Conservation (phyloP, 1,139 yeast genomes). For the Sugiyamaella pinicola region DNA sequence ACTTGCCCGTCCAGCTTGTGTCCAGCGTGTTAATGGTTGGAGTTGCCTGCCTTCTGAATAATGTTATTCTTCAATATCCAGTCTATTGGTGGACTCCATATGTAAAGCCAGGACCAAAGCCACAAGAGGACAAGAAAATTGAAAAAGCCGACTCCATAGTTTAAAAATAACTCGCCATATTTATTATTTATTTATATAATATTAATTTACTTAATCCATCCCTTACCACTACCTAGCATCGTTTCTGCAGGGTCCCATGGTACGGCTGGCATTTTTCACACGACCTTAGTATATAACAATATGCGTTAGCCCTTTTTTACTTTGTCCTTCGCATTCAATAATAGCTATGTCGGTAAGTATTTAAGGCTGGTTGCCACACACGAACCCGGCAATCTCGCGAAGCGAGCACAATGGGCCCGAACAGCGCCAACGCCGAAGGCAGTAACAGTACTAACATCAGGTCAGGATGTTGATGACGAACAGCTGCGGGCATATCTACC, state of each 20-base stretch:
- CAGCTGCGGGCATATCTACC: conserved; percentile 20
- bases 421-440: background rate
- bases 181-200: background rate
- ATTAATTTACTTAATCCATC: background rate
- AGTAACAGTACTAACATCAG: background rate
- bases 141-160: conserved; percentile 3
- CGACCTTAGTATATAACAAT: too few relatives aligned
- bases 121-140: background rate
- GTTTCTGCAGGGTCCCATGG: background rate
- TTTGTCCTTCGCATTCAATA: background rate
- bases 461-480: conserved; percentile 12
- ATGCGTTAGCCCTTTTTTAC: too few relatives aligned
- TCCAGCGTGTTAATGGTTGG: conserved; percentile 53
- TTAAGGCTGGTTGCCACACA: background rate
- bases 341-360: conserved; percentile 14
- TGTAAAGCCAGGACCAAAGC: background rate
- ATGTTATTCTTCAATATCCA: conserved; percentile 59
- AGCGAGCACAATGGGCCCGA: too few relatives aligned
- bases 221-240: background rate
- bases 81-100: conserved; percentile 60
- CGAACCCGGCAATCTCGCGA: too few relatives aligned
- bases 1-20: conserved; percentile 58
- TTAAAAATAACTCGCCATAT: background rate
- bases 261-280: background rate
- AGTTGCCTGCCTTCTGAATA: conserved; percentile 60